A percentile compares a stretch with the other conserved stretches of the same genome.
phyloP scores from a whole-genome alignment of 164 flowering plant species.

The Liquidambar formosana region DNA sequence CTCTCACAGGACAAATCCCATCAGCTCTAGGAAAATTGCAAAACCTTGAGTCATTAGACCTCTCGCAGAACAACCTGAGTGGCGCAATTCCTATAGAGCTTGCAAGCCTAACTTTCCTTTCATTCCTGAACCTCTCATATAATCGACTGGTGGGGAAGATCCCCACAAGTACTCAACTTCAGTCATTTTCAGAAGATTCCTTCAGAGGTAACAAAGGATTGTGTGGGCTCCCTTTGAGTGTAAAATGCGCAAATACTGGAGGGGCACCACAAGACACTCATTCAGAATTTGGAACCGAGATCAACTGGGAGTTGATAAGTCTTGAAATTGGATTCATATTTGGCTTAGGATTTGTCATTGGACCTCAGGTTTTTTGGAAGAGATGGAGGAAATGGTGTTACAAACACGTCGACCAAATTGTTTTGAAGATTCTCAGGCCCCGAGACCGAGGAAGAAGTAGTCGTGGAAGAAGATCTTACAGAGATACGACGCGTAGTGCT shows the following conservation, averaged over 20 bases:
- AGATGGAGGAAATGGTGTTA: no score
- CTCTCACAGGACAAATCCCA: slow-evolving; percentile 35
- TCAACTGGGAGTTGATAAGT: no score
- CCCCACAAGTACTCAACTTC: slow-evolving; percentile 33
- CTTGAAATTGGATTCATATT: no score
- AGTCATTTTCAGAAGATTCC: slow-evolving; percentile 22
- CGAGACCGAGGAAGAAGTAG: no score
- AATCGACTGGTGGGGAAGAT: slow-evolving; percentile 33
- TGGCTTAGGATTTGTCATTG: no score
- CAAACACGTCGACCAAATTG: no score
- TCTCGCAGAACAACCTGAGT: slow-evolving; percentile 28
- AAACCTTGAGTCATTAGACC: slow-evolving; percentile 32
- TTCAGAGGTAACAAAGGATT: slow-evolving; percentile 33
- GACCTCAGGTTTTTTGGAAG: no score
- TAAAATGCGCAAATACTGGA: slow-evolving; percentile 9
- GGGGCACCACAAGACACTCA: no score
- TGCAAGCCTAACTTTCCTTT: slow-evolving; percentile 23
- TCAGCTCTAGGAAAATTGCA: slow-evolving; percentile 29
- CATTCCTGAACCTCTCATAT: slow-evolving; percentile 33
- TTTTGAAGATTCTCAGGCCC: no score
- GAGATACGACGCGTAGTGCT: no score
- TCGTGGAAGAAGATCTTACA: no score
- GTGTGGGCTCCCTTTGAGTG: slow-evolving; percentile 31
- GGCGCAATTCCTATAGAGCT: slow-evolving; percentile 36
- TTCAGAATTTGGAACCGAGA: no score